These are phyloP conservation scores for Neltuma alba DNA, from an alignment of 306 rosid genomes.

Conservation along the genomic window DNA sequence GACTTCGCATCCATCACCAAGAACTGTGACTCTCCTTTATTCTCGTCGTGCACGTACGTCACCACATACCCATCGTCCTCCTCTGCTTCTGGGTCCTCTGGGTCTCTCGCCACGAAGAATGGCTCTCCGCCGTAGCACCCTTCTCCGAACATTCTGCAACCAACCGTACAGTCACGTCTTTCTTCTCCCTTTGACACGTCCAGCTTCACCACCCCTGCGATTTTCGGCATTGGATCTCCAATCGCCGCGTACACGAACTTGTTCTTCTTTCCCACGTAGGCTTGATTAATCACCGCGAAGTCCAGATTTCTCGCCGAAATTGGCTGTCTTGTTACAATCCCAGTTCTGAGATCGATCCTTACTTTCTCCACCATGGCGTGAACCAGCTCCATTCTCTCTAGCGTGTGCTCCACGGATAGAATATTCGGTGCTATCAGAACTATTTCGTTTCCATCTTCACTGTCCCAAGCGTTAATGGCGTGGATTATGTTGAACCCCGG, in stretches of 20 bases:
- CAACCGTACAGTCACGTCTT: slow-evolving; percentile 59
- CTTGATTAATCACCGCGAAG: slow-evolving; percentile 60
- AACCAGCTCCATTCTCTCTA: slow-evolving; percentile 72
- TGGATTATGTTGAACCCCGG: slow-evolving; percentile 82
- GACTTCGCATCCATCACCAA: slow-evolving; percentile 86
- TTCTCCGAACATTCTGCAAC: slow-evolving; percentile 60
- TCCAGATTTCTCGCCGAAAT: slow-evolving; percentile 76
- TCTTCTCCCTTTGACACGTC: slow-evolving; percentile 58
- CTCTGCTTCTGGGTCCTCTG: slow-evolving; percentile 32
- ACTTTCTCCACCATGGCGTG: slow-evolving; percentile 75
- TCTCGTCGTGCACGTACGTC: slow-evolving; percentile 68
- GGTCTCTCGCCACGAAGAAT: slow-evolving; percentile 68
- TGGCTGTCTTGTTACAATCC: slow-evolving; percentile 61
- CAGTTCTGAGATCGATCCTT: slow-evolving; percentile 58
- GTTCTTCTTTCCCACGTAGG: slow-evolving; percentile 50
- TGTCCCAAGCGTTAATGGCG: slow-evolving; percentile 92
- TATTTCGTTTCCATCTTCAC: slow-evolving; percentile 50
- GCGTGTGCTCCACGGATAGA: slow-evolving; percentile 69
- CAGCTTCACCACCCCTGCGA: slow-evolving; percentile 79
- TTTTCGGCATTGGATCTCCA: slow-evolving; percentile 90
- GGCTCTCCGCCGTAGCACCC: slow-evolving; percentile 88
- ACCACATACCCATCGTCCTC: slow-evolving; percentile 85
- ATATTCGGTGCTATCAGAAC: slow-evolving; percentile 77
- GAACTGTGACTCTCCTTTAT: slow-evolving; percentile 65
- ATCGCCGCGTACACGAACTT: slow-evolving; percentile 68